A percentile compares a stretch with the other conserved stretches of the same genome.
phyloP scores from a whole-genome alignment of 2,329 filamentous ascomycete species.

The Nemania bipapillata region DNA sequence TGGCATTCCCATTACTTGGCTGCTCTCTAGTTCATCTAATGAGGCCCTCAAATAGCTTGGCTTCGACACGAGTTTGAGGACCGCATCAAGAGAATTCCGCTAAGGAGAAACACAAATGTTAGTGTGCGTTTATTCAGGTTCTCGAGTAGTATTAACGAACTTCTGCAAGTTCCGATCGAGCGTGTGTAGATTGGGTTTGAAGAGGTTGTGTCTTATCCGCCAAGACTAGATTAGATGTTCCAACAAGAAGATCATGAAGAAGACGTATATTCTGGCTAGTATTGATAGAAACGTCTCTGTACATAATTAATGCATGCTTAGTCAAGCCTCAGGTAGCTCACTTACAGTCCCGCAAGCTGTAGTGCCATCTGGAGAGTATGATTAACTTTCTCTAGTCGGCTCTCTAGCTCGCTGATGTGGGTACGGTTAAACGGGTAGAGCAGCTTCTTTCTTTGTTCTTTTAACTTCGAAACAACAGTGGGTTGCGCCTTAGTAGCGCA shows the following conservation, averaged over 20 bases:
- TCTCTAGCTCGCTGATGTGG: conserved; percentile 2
- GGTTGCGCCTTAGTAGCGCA: background rate
- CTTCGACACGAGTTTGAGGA: background rate
- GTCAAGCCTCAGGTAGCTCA: background rate
- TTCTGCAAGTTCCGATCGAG: background rate
- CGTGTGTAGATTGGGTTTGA: background rate
- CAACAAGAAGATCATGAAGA: background rate
- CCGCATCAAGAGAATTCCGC: background rate
- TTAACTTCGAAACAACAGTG: background rate
- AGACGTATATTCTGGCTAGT: background rate
- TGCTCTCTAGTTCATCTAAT: background rate
- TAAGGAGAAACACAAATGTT: background rate
- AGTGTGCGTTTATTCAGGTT: background rate
- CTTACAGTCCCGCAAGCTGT: conserved; percentile 7
- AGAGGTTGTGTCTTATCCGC: background rate
- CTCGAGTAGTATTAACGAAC: background rate
- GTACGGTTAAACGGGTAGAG: conserved; percentile 12
- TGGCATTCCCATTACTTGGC: background rate
- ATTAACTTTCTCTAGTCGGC: background rate
- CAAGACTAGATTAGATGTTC: background rate
- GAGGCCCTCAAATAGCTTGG: background rate
- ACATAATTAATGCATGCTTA: background rate
- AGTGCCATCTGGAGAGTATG: background rate
- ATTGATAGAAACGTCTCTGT: background rate
- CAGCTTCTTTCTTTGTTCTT: conserved; percentile 10